These are phyloP conservation scores for Globisporangium mamillatum DNA, from an alignment of 352 stramenopile genomes.

Conservation along the genomic window DNA sequence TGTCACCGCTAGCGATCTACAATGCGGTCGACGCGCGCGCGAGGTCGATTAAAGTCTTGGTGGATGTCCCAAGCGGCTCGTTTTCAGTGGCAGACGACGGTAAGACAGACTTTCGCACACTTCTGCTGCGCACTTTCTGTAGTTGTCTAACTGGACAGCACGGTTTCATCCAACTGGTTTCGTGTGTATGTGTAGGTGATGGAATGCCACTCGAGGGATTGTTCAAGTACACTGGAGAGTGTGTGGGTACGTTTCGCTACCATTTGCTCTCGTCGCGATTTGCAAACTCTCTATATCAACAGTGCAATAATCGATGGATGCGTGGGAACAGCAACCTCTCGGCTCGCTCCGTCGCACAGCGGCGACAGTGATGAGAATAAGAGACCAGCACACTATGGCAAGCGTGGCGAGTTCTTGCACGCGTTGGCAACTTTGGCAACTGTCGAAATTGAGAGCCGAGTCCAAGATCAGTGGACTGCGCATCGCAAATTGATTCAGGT, in stretches of 20 bases:
- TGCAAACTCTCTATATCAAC: background rate
- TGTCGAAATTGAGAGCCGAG: constrained; percentile 68
- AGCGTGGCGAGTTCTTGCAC: constrained; percentile 49
- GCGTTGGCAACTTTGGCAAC: constrained; percentile 37
- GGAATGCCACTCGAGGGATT: constrained; percentile 56
- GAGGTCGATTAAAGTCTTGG: constrained; percentile 35
- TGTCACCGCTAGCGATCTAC: constrained; percentile 46
- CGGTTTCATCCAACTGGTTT: background rate
- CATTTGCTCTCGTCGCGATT: background rate
- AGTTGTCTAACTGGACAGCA: background rate
- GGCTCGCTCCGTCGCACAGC: background rate
- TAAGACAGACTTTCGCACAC: constrained; percentile 14
- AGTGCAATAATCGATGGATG: background rate
- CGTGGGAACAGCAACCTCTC: constrained; percentile 36
- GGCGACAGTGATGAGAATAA: background rate
- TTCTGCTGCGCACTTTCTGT: background rate
- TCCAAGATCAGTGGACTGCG: constrained; percentile 48
- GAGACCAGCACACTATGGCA: constrained; percentile 31
- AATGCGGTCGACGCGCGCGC: constrained; percentile 71
- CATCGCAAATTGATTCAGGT: constrained; percentile 73
- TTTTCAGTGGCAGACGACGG: constrained; percentile 74
- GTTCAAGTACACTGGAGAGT: constrained; percentile 45
- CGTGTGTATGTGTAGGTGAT: constrained; percentile 34
- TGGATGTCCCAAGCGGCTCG: constrained; percentile 43
- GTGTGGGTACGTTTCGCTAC: constrained; percentile 24